Evolutionary conservation across 176 grass and related monocot genomes (phyloP).

Genomic region (Eleusine indica): DNA sequence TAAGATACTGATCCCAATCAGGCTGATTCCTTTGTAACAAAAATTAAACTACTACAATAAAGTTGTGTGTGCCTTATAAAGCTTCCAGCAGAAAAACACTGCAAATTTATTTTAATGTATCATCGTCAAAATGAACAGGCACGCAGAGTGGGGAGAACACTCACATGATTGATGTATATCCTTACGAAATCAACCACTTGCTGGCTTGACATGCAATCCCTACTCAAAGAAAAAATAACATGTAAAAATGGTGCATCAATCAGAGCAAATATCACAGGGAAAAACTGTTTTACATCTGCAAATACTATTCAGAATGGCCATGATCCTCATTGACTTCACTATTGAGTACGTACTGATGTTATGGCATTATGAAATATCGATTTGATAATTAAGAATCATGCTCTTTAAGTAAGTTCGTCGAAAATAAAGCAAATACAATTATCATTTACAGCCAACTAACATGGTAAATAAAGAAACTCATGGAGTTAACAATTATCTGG

Average conservation of each 20-base stretch:
- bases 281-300: background rate
- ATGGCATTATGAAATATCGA: background rate
- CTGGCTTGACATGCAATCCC: slow-evolving; percentile 45
- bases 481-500: slow-evolving; percentile 4
- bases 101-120: background rate
- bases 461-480: slow-evolving; percentile 2
- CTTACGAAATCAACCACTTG: slow-evolving; percentile 33
- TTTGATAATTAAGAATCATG: background rate
- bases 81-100: background rate
- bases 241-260: background rate
- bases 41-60: background rate
- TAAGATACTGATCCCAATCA: background rate
- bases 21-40: too few species aligned
- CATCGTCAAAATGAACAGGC: background rate
- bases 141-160: background rate
- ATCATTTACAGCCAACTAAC: background rate
- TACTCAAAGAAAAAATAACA: slow-evolving; percentile 1
- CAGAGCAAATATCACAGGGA: slow-evolving; percentile 10
- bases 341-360: background rate
- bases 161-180: background rate
- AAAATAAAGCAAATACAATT: background rate
- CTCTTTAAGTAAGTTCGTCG: slow-evolving; percentile 14
- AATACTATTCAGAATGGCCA: slow-evolving; percentile 1
- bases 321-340: slow-evolving; percentile 1
- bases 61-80: background rate